Evolutionary conservation across 2,329 filamentous ascomycete genomes (phyloP).

Genomic region (Harringtonia lauricola): DNA sequence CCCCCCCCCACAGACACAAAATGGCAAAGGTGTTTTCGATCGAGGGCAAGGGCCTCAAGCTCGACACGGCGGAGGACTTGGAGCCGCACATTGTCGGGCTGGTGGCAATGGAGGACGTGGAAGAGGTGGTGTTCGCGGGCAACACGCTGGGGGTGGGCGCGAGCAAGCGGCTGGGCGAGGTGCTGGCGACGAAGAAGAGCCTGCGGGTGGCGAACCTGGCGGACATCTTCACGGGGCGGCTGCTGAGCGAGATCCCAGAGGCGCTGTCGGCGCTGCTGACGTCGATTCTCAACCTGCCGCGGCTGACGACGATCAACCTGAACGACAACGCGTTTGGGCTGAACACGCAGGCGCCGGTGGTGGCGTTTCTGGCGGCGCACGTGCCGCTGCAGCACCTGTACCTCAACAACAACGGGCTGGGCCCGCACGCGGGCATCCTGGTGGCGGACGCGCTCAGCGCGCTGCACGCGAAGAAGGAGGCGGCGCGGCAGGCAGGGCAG

Average conservation of each 20-base stretch:
- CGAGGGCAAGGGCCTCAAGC: conserved; percentile 84
- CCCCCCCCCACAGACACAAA: no score
- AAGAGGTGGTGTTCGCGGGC: conserved; percentile 77
- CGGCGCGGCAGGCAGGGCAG: conserved; percentile 59
- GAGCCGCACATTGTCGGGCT: conserved; percentile 73
- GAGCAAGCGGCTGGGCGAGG: conserved; percentile 72
- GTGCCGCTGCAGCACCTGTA: conserved; percentile 86
- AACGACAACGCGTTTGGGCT: conserved; percentile 98
- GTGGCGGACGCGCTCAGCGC: conserved; percentile 79
- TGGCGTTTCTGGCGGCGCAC: conserved; percentile 82
- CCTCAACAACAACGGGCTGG: conserved; percentile 96
- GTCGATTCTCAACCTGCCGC: conserved; percentile 73
- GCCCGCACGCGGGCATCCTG: conserved; percentile 78
- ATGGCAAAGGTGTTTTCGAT: conserved; percentile 75
- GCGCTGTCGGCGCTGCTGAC: conserved; percentile 78
- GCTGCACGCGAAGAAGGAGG: conserved; percentile 75
- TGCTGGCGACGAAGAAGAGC: conserved; percentile 73
- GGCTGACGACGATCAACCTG: conserved; percentile 84
- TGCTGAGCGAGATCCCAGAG: conserved; percentile 86
- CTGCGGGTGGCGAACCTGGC: conserved; percentile 81
- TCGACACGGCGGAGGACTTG: conserved; percentile 79
- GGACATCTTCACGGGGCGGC: conserved; percentile 93
- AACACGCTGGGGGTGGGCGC: conserved; percentile 90
- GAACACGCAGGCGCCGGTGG: conserved; percentile 85
- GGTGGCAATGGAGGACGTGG: conserved; percentile 58